Base-by-base conservation (phyloP, 805 yeast genomes). In the Pichia eremophila region DNA sequence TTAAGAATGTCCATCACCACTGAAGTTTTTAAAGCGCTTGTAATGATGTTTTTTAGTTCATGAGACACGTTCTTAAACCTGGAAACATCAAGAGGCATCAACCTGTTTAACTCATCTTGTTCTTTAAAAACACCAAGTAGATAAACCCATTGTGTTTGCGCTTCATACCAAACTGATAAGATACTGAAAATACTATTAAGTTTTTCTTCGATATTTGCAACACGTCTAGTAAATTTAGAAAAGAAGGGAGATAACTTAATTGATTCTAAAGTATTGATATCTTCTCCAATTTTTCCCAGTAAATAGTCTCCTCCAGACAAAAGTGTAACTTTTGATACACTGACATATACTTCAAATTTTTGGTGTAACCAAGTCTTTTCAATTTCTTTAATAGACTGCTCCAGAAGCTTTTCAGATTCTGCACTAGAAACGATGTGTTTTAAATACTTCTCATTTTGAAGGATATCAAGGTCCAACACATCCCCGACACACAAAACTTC, bases 131-230 rank as follows among this genome's bases (percentile, higher is more conserved):
- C 78, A 2, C 95, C 96, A 52, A 79, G 82, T 22, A 90, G 68
- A 59, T 91, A 88, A 1, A 86, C 77, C 95, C 95, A 90, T 56
- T 83, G 86, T n/a, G 83, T 69, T 62, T 91, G 98, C 2, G 81
- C 85, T 34, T 87, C 95, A 28, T 84, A 73, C 95, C 96, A 89
- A 0, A 64, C 57, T 51, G 81, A 86, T 34, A 85, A 68, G 2
- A 85, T 58, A 1, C 68, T 65, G 40, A 71, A 72, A 1, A 87
- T 54, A 0, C 59, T 55, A 41, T 73, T 74, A n/a, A 91, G 58
- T 46, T 71, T 75, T 0, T 66, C 67, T 52, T 83, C 89, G 70
- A 87, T 70, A 1, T 66, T 69, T 8, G 59, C 48, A 0, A 81
- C 73, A 8, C 75, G 79, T 42, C 73, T 75, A 46, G 82, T 86